Conservation (phyloP, 345 rosid genomes). For the Linum tenue region DNA sequence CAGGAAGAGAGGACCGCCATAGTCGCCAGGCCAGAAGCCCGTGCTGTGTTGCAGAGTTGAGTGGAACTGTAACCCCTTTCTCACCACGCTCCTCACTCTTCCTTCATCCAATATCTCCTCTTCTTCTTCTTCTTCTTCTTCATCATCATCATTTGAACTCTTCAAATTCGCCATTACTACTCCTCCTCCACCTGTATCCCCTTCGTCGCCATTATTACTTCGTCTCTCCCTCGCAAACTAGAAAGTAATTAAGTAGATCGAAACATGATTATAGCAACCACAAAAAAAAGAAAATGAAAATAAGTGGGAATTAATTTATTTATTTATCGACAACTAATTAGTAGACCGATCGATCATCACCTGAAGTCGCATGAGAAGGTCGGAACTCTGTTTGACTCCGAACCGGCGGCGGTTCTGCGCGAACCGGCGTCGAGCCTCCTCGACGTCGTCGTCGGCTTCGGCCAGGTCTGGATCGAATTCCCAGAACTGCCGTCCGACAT, state of each 20-base stretch:
- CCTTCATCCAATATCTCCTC: conserved; percentile 4
- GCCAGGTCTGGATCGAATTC: conserved; percentile 35
- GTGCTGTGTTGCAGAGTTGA: conserved; percentile 45
- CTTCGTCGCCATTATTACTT: conserved; percentile 2
- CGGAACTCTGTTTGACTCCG: conserved; percentile 38
- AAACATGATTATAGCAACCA: not conserved
- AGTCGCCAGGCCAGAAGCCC: conserved; percentile 81
- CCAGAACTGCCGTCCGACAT: conserved; percentile 49
- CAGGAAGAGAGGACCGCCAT: conserved; percentile 77
- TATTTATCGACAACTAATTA: not conserved
- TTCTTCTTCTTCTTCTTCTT: conserved; percentile 22
- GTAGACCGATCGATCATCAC: conserved; percentile 13
- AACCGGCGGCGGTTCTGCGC: conserved; percentile 18
- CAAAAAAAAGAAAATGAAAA: not conserved
- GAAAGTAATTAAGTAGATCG: not conserved
- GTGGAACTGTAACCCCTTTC: conserved; percentile 40
- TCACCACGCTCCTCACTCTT: conserved; percentile 30
- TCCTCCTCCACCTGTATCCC: conserved; percentile 5
- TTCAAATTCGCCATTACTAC: conserved; percentile 4
- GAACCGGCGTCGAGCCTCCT: conserved; percentile 25
- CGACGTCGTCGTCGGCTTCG: conserved; percentile 18
- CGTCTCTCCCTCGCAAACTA: conserved; percentile 32
- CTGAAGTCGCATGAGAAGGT: conserved; percentile 45
- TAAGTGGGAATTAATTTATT: not conserved
- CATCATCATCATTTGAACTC: too few species aligned